These are phyloP conservation scores for Talaromyces sp. DNA, from an alignment of 2,329 filamentous ascomycete species.

Conservation along the genomic window DNA sequence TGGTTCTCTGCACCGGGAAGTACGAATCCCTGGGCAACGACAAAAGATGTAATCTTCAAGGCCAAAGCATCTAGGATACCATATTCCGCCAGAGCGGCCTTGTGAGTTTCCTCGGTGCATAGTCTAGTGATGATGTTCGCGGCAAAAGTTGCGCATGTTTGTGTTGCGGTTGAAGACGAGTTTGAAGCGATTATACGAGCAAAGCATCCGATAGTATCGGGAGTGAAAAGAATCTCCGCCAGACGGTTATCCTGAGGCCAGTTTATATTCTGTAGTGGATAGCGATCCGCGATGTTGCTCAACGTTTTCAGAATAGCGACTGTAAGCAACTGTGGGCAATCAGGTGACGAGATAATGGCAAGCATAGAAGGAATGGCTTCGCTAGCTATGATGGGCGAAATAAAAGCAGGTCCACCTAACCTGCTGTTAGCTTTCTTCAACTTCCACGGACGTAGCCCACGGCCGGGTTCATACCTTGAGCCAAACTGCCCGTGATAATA, in stretches of 20 bases:
- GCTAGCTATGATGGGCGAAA: slow-evolving; percentile 69
- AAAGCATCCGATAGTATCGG: slow-evolving; percentile 61
- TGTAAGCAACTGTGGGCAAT: slow-evolving; percentile 65
- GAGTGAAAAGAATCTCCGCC: slow-evolving; percentile 64
- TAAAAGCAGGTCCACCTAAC: slow-evolving; percentile 74
- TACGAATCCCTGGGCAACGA: slow-evolving; percentile 67
- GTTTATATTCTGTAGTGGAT: slow-evolving; percentile 55
- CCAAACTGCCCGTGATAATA: slow-evolving; percentile 79
- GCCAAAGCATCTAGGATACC: slow-evolving; percentile 79
- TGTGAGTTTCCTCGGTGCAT: slow-evolving; percentile 70
- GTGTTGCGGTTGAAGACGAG: slow-evolving; percentile 52
- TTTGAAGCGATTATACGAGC: slow-evolving; percentile 64
- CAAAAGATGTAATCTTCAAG: slow-evolving; percentile 68
- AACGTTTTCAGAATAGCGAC: slow-evolving; percentile 73
- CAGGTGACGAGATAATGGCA: slow-evolving; percentile 64
- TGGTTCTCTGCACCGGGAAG: slow-evolving; percentile 61
- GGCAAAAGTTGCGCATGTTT: slow-evolving; percentile 49
- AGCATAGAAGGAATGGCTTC: slow-evolving; percentile 69
- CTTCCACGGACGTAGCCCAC: background rate
- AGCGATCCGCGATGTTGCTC: slow-evolving; percentile 67
- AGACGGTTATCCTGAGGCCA: slow-evolving; percentile 53
- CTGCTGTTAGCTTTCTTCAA: slow-evolving; percentile 23
- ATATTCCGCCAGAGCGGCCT: slow-evolving; percentile 66
- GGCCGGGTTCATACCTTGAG: slow-evolving; percentile 64
- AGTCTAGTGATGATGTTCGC: slow-evolving; percentile 55